phyloP scores from a whole-genome alignment of 2,329 filamentous ascomycete species.

The Sphaerulina vaccinii region DNA sequence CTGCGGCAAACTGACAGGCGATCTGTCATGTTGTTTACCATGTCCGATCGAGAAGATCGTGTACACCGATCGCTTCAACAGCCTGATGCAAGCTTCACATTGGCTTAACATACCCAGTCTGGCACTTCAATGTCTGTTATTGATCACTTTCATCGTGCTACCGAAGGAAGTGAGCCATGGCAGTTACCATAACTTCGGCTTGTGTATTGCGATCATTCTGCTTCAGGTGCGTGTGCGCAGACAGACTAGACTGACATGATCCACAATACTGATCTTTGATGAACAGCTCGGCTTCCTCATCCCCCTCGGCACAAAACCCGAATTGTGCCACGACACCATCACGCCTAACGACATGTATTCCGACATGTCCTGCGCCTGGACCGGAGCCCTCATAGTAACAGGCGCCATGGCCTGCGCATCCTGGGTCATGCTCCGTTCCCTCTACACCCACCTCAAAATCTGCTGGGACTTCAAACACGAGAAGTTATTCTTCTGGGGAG shows the following conservation, averaged over 20 bases:
- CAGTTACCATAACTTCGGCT: conserved; percentile 79
- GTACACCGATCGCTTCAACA: conserved; percentile 17
- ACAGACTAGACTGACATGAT: conserved; percentile 54
- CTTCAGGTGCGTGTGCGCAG: conserved; percentile 62
- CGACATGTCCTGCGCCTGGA: conserved; percentile 72
- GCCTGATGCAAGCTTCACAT: conserved; percentile 31
- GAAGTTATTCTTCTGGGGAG: conserved; percentile 34
- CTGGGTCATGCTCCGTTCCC: conserved; percentile 67
- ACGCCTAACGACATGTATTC: conserved; percentile 81
- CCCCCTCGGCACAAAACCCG: conserved; percentile 69
- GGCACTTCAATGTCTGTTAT: conserved; percentile 67
- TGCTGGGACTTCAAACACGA: conserved; percentile 40
- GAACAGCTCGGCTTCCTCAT: conserved; percentile 80
- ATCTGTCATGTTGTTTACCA: conserved; percentile 75
- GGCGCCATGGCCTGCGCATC: conserved; percentile 80
- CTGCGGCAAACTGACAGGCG: conserved; percentile 49
- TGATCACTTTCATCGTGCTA: conserved; percentile 72
- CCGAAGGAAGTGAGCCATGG: conserved; percentile 72
- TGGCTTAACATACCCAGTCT: conserved; percentile 74
- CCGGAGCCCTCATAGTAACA: conserved; percentile 72
- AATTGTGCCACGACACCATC: conserved; percentile 77
- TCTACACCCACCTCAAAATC: conserved; percentile 42
- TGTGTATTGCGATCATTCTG: conserved; percentile 74
- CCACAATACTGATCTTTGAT: conserved; percentile 61
- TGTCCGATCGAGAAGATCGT: conserved; percentile 54